phyloP scores from a whole-genome alignment of 768 basidiomycete genomes.

The Dioszegia hungarica region DNA sequence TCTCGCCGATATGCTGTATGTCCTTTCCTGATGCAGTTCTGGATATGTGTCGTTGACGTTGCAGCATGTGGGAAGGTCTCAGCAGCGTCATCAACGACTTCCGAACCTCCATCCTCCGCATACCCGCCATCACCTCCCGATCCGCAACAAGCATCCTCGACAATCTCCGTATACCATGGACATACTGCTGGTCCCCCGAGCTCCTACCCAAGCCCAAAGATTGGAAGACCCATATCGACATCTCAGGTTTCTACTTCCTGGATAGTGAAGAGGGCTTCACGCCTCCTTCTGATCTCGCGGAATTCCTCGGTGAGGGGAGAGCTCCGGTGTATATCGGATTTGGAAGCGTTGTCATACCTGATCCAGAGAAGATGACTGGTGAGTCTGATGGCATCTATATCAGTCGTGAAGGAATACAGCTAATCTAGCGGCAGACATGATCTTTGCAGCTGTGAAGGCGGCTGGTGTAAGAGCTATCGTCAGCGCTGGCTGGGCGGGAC shows the following conservation, averaged over 20 bases:
- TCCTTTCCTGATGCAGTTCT: neutral
- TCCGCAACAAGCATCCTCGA: constrained; percentile 57
- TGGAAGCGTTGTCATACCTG: constrained; percentile 60
- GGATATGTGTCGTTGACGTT: neutral
- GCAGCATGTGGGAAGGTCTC: constrained; percentile 49
- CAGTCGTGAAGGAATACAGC: neutral
- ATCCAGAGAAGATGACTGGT: constrained; percentile 58
- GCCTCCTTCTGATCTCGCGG: constrained; percentile 54
- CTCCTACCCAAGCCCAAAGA: constrained; percentile 61
- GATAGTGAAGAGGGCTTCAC: constrained; percentile 55
- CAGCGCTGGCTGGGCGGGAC: constrained; percentile 63
- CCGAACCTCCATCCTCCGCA: constrained; percentile 53
- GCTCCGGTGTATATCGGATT: constrained; percentile 65
- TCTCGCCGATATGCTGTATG: constrained; percentile 57
- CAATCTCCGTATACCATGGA: constrained; percentile 59
- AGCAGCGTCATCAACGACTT: constrained; percentile 59
- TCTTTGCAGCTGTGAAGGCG: constrained; percentile 57
- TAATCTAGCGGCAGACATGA: constrained; percentile 42
- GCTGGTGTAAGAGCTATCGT: constrained; percentile 59
- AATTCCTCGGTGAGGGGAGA: constrained; percentile 55
- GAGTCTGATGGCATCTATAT: constrained; percentile 15
- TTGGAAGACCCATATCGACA: constrained; percentile 63
- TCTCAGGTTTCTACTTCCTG: constrained; percentile 64
- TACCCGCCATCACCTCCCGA: constrained; percentile 52
- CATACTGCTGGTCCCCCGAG: constrained; percentile 61